These are phyloP conservation scores for Peronospora tabacina DNA, from an alignment of 352 stramenopile species.

Conservation along the genomic window DNA sequence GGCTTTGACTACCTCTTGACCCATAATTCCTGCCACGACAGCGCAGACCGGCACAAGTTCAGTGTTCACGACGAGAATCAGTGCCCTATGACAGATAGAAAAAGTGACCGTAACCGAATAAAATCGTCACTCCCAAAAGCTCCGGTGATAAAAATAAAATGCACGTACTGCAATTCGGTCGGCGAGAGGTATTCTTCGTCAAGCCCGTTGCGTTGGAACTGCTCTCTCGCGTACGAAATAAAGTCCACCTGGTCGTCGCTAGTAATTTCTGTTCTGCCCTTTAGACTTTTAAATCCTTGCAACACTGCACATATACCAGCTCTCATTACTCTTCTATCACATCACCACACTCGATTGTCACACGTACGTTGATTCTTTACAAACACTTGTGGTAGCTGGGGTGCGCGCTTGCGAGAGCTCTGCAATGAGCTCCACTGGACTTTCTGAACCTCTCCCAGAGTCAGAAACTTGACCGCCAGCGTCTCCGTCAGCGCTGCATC, in stretches of 20 bases:
- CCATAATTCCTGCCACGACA: slow-evolving; percentile 93
- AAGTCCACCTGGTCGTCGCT: slow-evolving; percentile 33
- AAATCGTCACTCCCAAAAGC: neutral
- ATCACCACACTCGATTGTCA: neutral
- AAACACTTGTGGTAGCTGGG: slow-evolving; percentile 66
- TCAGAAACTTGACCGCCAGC: slow-evolving; percentile 45
- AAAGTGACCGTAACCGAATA: neutral
- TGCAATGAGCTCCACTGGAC: slow-evolving; percentile 58
- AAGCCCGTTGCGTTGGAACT: slow-evolving; percentile 55
- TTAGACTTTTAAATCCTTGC: slow-evolving; percentile 40
- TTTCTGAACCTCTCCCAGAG: slow-evolving; percentile 38
- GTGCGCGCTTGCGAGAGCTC: slow-evolving; percentile 59
- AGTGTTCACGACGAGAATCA: slow-evolving; percentile 36
- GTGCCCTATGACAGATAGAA: slow-evolving; percentile 18
- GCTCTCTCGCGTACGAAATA: slow-evolving; percentile 43
- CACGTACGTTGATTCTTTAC: slow-evolving; percentile 67
- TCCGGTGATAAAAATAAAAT: neutral
- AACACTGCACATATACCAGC: slow-evolving; percentile 35
- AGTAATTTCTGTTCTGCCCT: slow-evolving; percentile 9
- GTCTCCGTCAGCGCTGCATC: slow-evolving; percentile 29
- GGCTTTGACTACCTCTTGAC: slow-evolving; percentile 98
- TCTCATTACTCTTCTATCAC: neutral
- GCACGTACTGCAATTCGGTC: slow-evolving; percentile 39
- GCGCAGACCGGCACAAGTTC: slow-evolving; percentile 90
- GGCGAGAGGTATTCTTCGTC: slow-evolving; percentile 47